phyloP scores from a whole-genome alignment of 2,329 filamentous ascomycete genomes.

The Venturiaceae sp. region DNA sequence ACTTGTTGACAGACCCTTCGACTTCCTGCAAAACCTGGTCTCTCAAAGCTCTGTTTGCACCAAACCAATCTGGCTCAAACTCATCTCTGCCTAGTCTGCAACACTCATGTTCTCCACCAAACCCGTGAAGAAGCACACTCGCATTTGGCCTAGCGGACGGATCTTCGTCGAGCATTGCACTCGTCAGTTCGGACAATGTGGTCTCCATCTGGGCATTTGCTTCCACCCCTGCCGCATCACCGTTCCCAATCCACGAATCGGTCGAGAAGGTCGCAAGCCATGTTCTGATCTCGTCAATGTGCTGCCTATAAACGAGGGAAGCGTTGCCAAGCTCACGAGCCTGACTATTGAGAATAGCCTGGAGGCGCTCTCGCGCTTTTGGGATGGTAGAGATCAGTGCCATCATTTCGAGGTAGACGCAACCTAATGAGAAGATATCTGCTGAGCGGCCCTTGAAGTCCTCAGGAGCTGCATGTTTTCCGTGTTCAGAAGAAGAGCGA shows the following conservation, averaged over 20 bases:
- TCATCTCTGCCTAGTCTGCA: not conserved
- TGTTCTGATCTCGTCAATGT: not conserved
- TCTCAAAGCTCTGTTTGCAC: not conserved
- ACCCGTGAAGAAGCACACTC: not conserved
- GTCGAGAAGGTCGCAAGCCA: not conserved
- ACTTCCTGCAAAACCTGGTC: not conserved
- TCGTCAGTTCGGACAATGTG: not conserved
- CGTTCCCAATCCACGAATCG: not conserved
- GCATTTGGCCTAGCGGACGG: not conserved
- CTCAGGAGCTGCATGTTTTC: not conserved
- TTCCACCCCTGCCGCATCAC: not conserved
- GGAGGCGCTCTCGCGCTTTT: not conserved
- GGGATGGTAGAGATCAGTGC: not conserved
- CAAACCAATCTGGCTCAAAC: conserved; percentile 4
- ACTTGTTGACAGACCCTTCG: not conserved
- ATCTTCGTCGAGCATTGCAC: not conserved
- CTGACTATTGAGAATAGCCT: not conserved
- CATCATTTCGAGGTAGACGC: conserved; percentile 3
- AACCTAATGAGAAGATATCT: conserved; percentile 2
- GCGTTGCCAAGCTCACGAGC: not conserved
- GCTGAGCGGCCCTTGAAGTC: not conserved
- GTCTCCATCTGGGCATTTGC: not conserved
- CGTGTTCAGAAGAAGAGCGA: not conserved
- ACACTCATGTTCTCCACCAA: not conserved
- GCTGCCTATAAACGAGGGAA: not conserved